Evolutionary conservation across 495 filamentous ascomycete species (phyloP).

Genomic region (Xylaria venustula): DNA sequence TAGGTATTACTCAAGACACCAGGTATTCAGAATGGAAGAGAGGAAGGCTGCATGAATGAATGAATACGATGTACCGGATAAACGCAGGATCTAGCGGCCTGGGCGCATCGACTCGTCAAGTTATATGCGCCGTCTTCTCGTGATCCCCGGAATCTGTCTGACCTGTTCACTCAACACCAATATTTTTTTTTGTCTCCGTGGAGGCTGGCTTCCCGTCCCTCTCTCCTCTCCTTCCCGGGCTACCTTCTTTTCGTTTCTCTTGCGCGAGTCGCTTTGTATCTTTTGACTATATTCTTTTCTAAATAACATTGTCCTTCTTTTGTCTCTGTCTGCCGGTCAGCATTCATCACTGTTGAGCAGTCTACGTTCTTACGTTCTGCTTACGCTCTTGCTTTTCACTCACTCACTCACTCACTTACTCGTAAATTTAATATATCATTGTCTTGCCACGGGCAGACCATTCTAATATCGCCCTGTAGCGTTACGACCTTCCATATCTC

Average conservation of each 20-base stretch:
- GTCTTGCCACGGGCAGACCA: neutral
- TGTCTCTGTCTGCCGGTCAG: slow-evolving; percentile 26
- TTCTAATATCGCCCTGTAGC: too few relatives aligned
- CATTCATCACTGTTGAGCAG: slow-evolving; percentile 27
- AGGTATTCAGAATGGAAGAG: neutral
- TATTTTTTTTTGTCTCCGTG: slow-evolving; percentile 2
- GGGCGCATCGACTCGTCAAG: too few relatives aligned
- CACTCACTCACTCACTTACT: neutral
- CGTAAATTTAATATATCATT: slow-evolving; percentile 9
- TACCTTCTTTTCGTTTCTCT: neutral
- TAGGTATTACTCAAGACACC: too few relatives aligned
- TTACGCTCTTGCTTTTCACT: neutral
- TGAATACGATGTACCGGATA: neutral
- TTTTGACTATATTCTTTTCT: neutral
- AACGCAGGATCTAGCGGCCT: neutral
- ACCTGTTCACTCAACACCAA: slow-evolving; percentile 10
- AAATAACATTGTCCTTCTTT: neutral
- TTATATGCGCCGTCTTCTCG: neutral
- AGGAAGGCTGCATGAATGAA: neutral
- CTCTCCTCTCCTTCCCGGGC: slow-evolving; percentile 7
- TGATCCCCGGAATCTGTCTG: slow-evolving; percentile 5
- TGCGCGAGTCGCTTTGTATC: slow-evolving; percentile 17
- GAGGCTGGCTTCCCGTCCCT: slow-evolving; percentile 3
- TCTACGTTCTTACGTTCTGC: slow-evolving; percentile 15
- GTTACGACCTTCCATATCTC: neutral